A percentile compares a stretch with the other conserved stretches of the same genome.
Conservation (phyloP, 768 basidiomycete species). For the Boletus bicolor region DNA sequence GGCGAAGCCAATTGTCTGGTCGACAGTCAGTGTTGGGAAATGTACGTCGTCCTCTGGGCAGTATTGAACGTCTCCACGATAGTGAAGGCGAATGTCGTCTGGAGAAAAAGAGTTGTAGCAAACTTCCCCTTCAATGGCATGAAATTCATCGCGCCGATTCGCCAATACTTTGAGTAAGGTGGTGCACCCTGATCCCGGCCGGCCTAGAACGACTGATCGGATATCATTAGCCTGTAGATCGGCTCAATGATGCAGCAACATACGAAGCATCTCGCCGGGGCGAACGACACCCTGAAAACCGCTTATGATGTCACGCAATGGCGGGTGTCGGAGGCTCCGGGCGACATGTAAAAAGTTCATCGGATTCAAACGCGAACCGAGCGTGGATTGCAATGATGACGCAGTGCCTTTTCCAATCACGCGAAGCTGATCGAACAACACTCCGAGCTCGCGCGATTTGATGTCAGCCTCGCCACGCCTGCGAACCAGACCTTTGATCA, state of each 20-base stretch:
- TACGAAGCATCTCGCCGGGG: conserved; percentile 69
- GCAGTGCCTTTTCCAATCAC: conserved; percentile 60
- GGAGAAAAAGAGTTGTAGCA: conserved; percentile 74
- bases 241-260: conserved; percentile 26
- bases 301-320: conserved; percentile 50
- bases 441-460: conserved; percentile 54
- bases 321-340: conserved; percentile 53
- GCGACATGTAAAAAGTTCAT: conserved; percentile 41
- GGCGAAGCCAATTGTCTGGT: conserved; percentile 70
- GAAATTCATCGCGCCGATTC: conserved; percentile 68
- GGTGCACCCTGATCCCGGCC: conserved; percentile 82
- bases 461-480: conserved; percentile 51
- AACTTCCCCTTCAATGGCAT: conserved; percentile 65
- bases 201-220: conserved; percentile 70
- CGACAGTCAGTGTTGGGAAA: conserved; percentile 79
- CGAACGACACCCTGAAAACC: conserved; percentile 55
- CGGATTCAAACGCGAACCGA: conserved; percentile 64
- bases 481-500: background rate
- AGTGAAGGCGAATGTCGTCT: conserved; percentile 56
- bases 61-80: conserved; percentile 79
- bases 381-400: conserved; percentile 52
- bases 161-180: conserved; percentile 81
- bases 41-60: conserved; percentile 85
- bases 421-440: conserved; percentile 53
- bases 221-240: background rate